Conservation (phyloP, 2,329 filamentous ascomycete species). For the Colletotrichum liriopes region DNA sequence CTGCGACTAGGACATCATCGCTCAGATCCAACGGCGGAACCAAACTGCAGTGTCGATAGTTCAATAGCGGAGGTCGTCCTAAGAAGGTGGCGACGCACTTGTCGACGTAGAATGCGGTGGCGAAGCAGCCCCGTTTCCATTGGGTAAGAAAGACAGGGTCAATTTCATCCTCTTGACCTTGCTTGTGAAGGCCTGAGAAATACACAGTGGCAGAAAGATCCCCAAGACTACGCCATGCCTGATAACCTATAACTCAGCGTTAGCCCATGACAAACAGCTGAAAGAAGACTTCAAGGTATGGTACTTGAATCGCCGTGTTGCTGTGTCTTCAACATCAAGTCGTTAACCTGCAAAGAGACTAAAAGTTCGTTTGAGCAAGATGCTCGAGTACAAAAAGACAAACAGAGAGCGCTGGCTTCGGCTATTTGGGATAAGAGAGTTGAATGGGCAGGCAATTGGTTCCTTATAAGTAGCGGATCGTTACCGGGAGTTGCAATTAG, state of each 20-base stretch:
- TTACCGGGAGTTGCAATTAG: background rate
- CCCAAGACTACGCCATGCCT: too few species aligned
- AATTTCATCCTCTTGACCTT: background rate
- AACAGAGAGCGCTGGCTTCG: background rate
- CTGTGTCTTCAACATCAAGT: conserved; percentile 1
- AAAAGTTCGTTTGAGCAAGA: conserved; percentile 2
- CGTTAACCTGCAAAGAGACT: conserved; percentile 1
- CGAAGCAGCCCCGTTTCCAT: background rate
- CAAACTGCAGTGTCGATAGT: background rate
- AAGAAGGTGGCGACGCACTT: background rate
- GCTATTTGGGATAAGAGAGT: too few species aligned
- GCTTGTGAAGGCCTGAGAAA: too few species aligned
- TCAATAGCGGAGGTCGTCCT: background rate
- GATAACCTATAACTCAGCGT: too few species aligned
- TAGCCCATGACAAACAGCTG: too few species aligned
- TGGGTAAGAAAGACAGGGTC: background rate
- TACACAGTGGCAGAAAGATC: too few species aligned
- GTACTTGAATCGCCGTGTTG: conserved; percentile 4
- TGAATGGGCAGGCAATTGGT: too few species aligned
- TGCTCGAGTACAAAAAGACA: background rate
- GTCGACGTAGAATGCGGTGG: conserved; percentile 1
- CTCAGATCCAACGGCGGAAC: background rate
- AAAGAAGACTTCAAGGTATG: background rate
- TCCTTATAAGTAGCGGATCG: too few species aligned
- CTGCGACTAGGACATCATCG: background rate